Evolutionary conservation across 805 yeast species (phyloP), one percentile per base, ranked within the genome.

Genomic region (Barnettozyma wickerhamii): DNA sequence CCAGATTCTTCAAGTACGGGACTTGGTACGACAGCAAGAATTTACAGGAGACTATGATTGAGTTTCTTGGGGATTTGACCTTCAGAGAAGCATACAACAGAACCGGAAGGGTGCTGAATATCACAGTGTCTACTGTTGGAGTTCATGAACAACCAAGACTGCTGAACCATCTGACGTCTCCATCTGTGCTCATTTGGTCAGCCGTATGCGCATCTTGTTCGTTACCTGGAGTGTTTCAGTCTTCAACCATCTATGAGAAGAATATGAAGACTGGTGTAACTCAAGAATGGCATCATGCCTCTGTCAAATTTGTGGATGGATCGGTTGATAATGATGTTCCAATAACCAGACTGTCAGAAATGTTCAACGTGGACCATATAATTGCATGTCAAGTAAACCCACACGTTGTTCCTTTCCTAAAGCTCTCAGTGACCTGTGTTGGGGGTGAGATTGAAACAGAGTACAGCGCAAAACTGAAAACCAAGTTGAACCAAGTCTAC

Each of bases 301-400:
- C 87, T 0, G 77, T 83, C 28, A 83, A 84, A 52, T 93, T 84
- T 62, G 90, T 93, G 23, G 99, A 93, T 62, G 99, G 99, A 0
- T 88, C 96, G 0, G 96, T 93, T 7, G 95, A 91, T 56, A 86
- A 87, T 48, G 99, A 93, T 60, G 65, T 93, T 38, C 99, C 99
- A 4, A 82, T 89, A 20, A 74, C 95, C 2, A 74, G 97, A 50
- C 68, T 93, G 18, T 83, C 95, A 17, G 99, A 93, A 58, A 89
- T 93, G 96, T 93, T 93, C 61, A 91, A 93, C 56, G 96, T 93
- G 23, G 95, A 93, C 59, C 96, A 93, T 60, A 90, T 93, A 47
- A 89, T 93, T 51, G 99, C 97, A 0, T 91, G 95, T 34, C 99
- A 93, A 60, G 99, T 93, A 1, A 93, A 93, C 56, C 95, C 97